Evolutionary conservation across 345 rosid species (phyloP), one percentile per base, ranked within the genome.

Genomic region (Draba incana): DNA sequence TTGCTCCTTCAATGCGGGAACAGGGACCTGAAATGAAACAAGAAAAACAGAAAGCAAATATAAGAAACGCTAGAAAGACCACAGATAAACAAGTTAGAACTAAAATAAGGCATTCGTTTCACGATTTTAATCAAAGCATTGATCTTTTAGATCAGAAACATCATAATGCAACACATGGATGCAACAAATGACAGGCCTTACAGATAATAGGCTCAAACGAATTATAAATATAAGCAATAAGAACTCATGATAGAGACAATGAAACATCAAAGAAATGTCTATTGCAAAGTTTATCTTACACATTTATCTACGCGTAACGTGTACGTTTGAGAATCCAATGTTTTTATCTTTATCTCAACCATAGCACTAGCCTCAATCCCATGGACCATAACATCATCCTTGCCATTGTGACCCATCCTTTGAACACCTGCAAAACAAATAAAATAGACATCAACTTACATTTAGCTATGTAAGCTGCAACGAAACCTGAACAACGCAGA

Each of bases 1-100:
- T 63, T 82, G 86, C 64, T 86, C 91, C 66, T 78, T 86, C 76
- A 86, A 60, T 54, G 86, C 86, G 38, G 86, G 91, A 79, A 84
- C 84, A n/a, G 88, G 78, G 69, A 81, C 72, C 91, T 82, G 70
- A 59, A 76, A 42, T 13, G 13, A 30, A 24, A 60, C 15, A 35
- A 58, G 16, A 10, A 28, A 42, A 42, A 53, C 49, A 66, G 5
- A 71, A 51, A 9, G 38, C n/a, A 49, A 33, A 28, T 24, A 23
- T 53, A 30, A 31, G 69, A 25, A 59, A 60, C 3, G 33, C 42
- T 12, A 12, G 16, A 30, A 7, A 57, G 8, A 28, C 48, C 23
- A 64, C 52, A 57, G 10, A 72, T 28, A 46, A 14, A 37, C 14
- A 63, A 27, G 48, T 37, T 33, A 55, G 24, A 13, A 30, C 60